Conservation (phyloP, 768 basidiomycete genomes). For the Trametes villosa region DNA sequence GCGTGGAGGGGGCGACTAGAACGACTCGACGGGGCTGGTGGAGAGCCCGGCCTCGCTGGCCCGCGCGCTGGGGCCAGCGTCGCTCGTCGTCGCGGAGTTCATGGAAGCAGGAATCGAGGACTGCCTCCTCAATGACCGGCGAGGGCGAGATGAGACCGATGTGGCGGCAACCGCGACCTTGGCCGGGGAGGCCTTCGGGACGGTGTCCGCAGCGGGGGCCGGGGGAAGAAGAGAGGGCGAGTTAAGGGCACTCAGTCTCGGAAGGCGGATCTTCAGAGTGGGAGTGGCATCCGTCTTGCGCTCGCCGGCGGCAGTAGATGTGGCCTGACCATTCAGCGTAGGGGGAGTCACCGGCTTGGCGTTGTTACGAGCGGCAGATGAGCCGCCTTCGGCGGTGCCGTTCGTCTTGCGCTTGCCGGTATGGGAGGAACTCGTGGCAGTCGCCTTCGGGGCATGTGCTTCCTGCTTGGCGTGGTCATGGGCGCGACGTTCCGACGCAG, state of each 20-base stretch:
- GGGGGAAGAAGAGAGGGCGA: slow-evolving; percentile 6
- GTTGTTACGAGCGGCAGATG: neutral
- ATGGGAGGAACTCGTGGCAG: neutral
- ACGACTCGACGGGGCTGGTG: slow-evolving; percentile 15
- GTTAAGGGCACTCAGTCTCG: slow-evolving; percentile 26
- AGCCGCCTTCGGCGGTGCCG: neutral
- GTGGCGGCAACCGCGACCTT: slow-evolving; percentile 8
- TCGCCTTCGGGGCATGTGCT: neutral
- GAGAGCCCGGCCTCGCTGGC: slow-evolving; percentile 16
- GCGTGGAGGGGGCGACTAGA: neutral
- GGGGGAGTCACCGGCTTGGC: slow-evolving; percentile 13
- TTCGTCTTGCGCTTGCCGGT: slow-evolving; percentile 13
- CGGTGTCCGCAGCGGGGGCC: slow-evolving; percentile 6
- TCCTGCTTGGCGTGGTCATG: neutral
- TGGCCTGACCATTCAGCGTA: slow-evolving; percentile 15
- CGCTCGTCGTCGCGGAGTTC: slow-evolving; percentile 26
- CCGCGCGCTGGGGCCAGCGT: slow-evolving; percentile 22
- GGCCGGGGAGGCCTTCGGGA: slow-evolving; percentile 21
- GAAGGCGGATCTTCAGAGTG: slow-evolving; percentile 37
- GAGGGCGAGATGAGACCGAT: slow-evolving; percentile 15
- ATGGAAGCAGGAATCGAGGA: slow-evolving; percentile 26
- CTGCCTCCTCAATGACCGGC: slow-evolving; percentile 28
- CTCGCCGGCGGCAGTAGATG: slow-evolving; percentile 30
- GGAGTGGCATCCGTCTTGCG: slow-evolving; percentile 25
- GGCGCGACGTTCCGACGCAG: neutral